Conservation (phyloP, 1,139 yeast species). For the Geotrichum histeridarum region DNA sequence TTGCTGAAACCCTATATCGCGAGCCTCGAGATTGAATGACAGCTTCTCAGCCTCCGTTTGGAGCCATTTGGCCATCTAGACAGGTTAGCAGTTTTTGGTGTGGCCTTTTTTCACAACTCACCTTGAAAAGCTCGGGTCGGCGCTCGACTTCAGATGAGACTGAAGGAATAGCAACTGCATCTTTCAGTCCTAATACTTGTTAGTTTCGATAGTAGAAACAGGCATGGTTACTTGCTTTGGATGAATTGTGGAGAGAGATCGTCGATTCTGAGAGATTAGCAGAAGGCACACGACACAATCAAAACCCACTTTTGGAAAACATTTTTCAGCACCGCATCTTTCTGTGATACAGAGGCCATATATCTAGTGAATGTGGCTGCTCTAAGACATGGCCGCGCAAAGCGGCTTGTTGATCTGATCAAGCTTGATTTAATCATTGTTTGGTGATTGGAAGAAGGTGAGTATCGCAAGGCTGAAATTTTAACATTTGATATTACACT, state of each 20-base stretch:
- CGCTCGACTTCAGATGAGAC: slow-evolving; percentile 86
- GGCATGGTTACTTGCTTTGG: slow-evolving; percentile 10
- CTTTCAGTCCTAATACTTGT: slow-evolving; percentile 40
- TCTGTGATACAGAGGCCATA: too few species aligned
- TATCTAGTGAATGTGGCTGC: too few species aligned
- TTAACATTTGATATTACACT: too few species aligned
- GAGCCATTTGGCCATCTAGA: slow-evolving; percentile 71
- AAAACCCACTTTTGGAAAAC: too few species aligned
- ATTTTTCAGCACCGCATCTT: too few species aligned
- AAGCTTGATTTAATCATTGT: too few species aligned
- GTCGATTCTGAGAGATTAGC: slow-evolving; percentile 3
- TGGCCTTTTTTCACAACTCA: background rate
- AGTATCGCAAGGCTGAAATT: too few species aligned
- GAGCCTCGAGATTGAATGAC: slow-evolving; percentile 71
- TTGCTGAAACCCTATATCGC: slow-evolving; percentile 70
- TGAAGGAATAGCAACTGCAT: slow-evolving; percentile 90
- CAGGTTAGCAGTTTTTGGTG: background rate
- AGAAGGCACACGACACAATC: too few species aligned
- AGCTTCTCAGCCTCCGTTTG: slow-evolving; percentile 59
- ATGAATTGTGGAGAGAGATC: slow-evolving; percentile 16
- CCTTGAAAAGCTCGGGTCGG: slow-evolving; percentile 49
- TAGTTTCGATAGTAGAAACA: background rate
- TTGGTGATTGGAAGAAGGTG: too few species aligned
- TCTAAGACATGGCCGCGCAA: too few species aligned
- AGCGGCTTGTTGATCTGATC: too few species aligned